Evolutionary conservation across 1,284 basidiomycete species (phyloP), one percentile per base, ranked within the genome.

Genomic region (Cystobasidium slooffiae): DNA sequence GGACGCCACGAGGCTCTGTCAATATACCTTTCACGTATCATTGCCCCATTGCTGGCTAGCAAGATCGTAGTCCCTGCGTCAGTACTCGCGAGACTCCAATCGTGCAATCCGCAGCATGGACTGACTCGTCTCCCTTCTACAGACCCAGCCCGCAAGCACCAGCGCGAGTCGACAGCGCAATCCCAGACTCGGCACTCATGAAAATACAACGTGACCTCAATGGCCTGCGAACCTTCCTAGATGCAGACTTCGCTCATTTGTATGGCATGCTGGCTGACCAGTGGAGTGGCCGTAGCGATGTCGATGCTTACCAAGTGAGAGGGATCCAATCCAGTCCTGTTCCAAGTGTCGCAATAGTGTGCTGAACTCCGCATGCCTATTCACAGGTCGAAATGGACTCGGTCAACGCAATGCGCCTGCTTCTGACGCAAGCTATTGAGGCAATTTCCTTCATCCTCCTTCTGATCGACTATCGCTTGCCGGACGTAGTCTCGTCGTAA

Each of bases 371-470:
- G 55, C 39, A 5, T 14, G 4, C 14, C 3, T 10, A 39, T 8
- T 91, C 76, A 72, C 76, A 91, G 88, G 89, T 88, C 6, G 94
- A 97, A 81, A 91, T 93, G 81, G 86, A 84, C 64, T 94, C 92
- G 16, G 89, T 94, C 22, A 85, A 86, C 41, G 88, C 91, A 77
- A 83, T 97, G 6, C 85, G 89, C 56, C 84, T 86, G 24, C 86
- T 99, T 52, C 84, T 97, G 56, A 88, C 87, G 24, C 88, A 93
- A 80, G 89, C 91, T 3, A 91, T 96, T 62, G 94, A 97, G 83
- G 93, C 93, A 0, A 89, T 98, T 75, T 93, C 93, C 0, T 99
- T 99, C 82, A 86, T 98, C 62, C 86, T 98, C 37, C 87, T 99
- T 31, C 85, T 99, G 49, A 91, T 88, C 78, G 97, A 99, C 81